Percentiles rank a stretch among this genome's conserved stretches.
Evolutionary conservation across 2,329 filamentous ascomycete genomes (phyloP).

Genomic region (Trichoderma aggressivum): DNA sequence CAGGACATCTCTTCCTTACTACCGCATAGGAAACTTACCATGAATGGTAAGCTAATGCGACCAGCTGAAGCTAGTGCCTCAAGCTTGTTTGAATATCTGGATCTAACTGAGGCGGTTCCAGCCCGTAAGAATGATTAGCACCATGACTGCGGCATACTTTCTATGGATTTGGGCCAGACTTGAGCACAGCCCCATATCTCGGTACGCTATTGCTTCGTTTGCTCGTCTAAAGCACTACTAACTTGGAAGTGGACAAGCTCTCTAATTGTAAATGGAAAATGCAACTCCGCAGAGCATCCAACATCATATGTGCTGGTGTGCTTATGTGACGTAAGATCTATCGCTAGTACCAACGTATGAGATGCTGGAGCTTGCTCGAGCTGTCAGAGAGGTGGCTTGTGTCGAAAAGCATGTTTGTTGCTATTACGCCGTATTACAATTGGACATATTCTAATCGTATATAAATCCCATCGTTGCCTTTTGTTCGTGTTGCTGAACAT

Average conservation of each 20-base stretch:
- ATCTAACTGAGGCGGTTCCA: neutral
- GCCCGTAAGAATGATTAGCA: neutral
- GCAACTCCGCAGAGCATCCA: neutral
- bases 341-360: neutral
- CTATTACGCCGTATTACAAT: neutral
- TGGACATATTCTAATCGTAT: neutral
- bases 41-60: neutral
- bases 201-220: neutral
- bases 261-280: neutral
- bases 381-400: neutral
- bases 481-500: neutral
- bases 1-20: neutral
- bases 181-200: neutral
- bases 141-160: neutral
- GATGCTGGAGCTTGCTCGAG: neutral
- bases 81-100: neutral
- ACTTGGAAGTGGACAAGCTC: neutral
- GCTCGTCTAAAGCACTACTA: neutral
- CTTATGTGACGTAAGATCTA: constrained; percentile 4
- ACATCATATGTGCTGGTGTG: neutral
- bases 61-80: neutral
- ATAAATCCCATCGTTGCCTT: neutral
- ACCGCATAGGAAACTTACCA: neutral
- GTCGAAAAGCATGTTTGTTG: neutral
- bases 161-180: neutral